Conservation (phyloP, 2,329 filamentous ascomycete species). For the Aphanoascus verrucosus region DNA sequence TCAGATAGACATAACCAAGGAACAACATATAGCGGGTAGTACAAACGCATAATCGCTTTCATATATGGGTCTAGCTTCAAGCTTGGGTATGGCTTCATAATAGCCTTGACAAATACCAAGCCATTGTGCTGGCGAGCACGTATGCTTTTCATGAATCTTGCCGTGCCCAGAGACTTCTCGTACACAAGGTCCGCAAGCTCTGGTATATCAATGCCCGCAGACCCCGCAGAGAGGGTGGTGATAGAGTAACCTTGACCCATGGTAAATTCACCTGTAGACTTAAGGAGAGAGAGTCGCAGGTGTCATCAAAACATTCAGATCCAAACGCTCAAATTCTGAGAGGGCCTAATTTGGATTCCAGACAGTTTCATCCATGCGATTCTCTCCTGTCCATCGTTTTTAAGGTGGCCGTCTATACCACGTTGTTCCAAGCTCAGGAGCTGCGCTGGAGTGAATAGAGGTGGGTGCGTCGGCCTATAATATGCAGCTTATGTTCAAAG, state of each 20-base stretch:
- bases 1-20: slow-evolving; percentile 18
- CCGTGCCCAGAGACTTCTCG: slow-evolving; percentile 82
- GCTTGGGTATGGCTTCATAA: slow-evolving; percentile 79
- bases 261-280: slow-evolving; percentile 19
- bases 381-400: too few relatives aligned
- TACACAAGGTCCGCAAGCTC: slow-evolving; percentile 85
- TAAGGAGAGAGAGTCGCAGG: not conserved
- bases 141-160: slow-evolving; percentile 93
- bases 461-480: too few relatives aligned
- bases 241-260: slow-evolving; percentile 98
- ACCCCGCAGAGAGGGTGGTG: slow-evolving; percentile 79
- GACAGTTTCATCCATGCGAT: too few relatives aligned
- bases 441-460: too few relatives aligned
- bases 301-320: not conserved
- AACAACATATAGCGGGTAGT: slow-evolving; percentile 1
- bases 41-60: slow-evolving; percentile 61
- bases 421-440: too few relatives aligned
- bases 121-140: slow-evolving; percentile 83
- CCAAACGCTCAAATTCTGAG: not conserved
- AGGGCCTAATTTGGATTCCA: not conserved
- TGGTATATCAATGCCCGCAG: slow-evolving; percentile 84
- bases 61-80: slow-evolving; percentile 73
- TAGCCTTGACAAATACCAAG: slow-evolving; percentile 83
- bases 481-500: too few relatives aligned
- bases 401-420: too few relatives aligned